Base-by-base conservation (phyloP, 1,284 basidiomycete species). In the Irpex sp. region DNA sequence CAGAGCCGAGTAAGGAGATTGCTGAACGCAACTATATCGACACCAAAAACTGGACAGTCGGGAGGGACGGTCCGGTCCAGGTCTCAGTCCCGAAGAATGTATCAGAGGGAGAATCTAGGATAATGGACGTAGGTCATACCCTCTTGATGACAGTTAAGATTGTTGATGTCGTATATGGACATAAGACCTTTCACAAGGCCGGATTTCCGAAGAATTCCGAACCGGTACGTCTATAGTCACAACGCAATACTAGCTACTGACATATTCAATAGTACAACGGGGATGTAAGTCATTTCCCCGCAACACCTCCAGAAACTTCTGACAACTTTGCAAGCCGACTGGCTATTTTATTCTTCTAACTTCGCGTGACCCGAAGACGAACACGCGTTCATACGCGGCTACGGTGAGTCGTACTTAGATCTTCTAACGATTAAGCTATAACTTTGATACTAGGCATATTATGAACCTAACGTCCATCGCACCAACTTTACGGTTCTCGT, bases 401-500 rank as follows among this genome's bases (percentile, higher is more conserved):
- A 71, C 75, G 10, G 76, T n/a, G n/a, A n/a, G n/a, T n/a, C n/a
- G n/a, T n/a, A n/a, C n/a, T n/a, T n/a, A n/a, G n/a, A n/a, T n/a
- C n/a, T n/a, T n/a, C n/a, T n/a, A n/a, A n/a, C n/a, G n/a, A n/a
- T n/a, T n/a, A n/a, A n/a, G n/a, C n/a, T n/a, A n/a, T n/a, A n/a
- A n/a, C n/a, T n/a, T n/a, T n/a, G n/a, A n/a, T n/a, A n/a, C n/a
- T n/a, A n/a, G n/a, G 76, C 75, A 13, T 74, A 70, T 62, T 72
- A 76, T 60, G 54, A 68, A 13, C 76, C 76, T 15, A 74, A 75
- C 68, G 65, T 64, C 60, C 54, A 71, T 6, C 74, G 76, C 32
- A 32, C 68, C 24, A 78, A 79, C 59, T 69, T 79, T 13, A 62
- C 59, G 11, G 76, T 79, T 15, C 73, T 79, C 11, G 67, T 69